phyloP scores from a whole-genome alignment of 805 yeast genomes.

The Clavispora fructus region DNA sequence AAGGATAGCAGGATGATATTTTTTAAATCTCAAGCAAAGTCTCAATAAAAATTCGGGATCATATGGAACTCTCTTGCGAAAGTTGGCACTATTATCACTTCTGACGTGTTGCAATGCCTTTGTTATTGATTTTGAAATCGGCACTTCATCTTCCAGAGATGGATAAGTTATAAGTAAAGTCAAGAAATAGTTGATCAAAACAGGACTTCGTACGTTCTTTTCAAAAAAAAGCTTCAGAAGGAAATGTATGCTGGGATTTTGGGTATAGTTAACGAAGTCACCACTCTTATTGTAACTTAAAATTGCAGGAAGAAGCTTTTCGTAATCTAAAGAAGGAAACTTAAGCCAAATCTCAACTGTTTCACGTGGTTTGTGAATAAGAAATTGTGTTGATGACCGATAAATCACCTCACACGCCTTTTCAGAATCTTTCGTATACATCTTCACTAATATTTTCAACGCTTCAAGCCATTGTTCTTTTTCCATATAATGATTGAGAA shows the following conservation, averaged over 20 bases:
- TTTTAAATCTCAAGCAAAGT: constrained; percentile 56
- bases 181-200: constrained; percentile 66
- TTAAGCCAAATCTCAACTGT: constrained; percentile 81
- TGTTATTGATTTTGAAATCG: constrained; percentile 28
- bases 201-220: constrained; percentile 35
- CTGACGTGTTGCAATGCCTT: constrained; percentile 24
- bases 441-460: constrained; percentile 48
- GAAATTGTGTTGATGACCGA: constrained; percentile 60
- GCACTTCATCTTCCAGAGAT: constrained; percentile 31
- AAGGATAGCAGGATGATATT: constrained; percentile 61
- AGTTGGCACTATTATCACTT: constrained; percentile 9
- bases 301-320: constrained; percentile 69
- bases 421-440: constrained; percentile 37
- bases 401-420: constrained; percentile 41
- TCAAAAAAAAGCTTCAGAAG: constrained; percentile 45
- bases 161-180: constrained; percentile 55
- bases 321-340: constrained; percentile 48
- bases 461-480: constrained; percentile 72
- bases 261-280: constrained; percentile 32
- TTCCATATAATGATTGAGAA: constrained; percentile 64
- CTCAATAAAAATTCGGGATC: constrained; percentile 75
- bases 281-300: constrained; percentile 56
- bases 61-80: constrained; percentile 25
- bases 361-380: constrained; percentile 60
- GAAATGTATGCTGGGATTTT: constrained; percentile 64